Evolutionary conservation across 306 rosid species (phyloP).

Genomic region (Trifolium repens): DNA sequence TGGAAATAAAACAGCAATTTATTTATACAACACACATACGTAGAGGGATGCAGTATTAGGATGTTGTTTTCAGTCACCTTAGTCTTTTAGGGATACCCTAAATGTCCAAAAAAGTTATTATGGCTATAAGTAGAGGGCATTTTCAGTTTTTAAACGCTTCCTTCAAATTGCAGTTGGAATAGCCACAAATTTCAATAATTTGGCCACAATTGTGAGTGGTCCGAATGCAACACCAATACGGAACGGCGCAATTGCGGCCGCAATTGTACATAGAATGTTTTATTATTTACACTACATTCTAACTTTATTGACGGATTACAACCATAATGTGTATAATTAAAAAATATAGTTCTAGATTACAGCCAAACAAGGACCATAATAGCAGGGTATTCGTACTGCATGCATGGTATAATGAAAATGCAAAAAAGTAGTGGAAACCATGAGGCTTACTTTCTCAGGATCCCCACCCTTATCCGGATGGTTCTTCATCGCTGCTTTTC

Average conservation of each 20-base stretch:
- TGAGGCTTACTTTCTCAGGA: slow-evolving; percentile 69
- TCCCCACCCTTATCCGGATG: slow-evolving; percentile 92
- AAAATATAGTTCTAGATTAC: not conserved
- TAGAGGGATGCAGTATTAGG: not conserved
- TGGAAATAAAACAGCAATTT: too few species aligned
- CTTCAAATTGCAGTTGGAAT: not conserved
- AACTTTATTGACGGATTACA: not conserved
- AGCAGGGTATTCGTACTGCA: not conserved
- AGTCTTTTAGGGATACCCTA: not conserved
- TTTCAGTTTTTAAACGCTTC: not conserved
- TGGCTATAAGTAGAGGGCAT: not conserved
- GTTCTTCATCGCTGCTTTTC: slow-evolving; percentile 74
- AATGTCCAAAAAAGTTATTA: not conserved
- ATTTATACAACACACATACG: too few species aligned
- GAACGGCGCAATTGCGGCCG: not conserved
- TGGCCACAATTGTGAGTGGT: not conserved
- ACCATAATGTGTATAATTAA: not conserved
- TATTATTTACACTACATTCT: not conserved
- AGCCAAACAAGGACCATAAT: not conserved
- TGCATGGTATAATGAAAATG: slow-evolving; percentile 17
- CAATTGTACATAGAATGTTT: not conserved
- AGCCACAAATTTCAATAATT: too few species aligned
- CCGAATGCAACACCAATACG: not conserved
- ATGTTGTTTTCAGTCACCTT: not conserved
- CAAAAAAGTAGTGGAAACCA: not conserved